Evolutionary conservation across 2,329 filamentous ascomycete genomes (phyloP).

Genomic region (Fusarium lyarnte): DNA sequence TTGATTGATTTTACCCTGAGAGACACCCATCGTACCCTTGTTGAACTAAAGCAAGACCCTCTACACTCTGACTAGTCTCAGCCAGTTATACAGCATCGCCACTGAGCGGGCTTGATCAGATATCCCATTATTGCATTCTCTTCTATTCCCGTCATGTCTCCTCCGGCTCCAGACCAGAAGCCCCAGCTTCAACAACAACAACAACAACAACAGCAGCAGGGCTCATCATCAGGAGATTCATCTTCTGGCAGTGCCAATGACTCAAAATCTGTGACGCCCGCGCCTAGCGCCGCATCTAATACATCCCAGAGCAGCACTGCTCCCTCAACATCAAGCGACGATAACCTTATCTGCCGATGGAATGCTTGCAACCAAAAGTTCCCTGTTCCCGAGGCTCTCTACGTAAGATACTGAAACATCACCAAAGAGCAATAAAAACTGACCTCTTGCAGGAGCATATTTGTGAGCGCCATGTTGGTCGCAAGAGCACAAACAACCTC

Average conservation of each 20-base stretch:
- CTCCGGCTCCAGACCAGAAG: conserved; percentile 44
- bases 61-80: conserved; percentile 20
- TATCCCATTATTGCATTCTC: conserved; percentile 15
- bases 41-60: conserved; percentile 13
- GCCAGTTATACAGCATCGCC: conserved; percentile 1
- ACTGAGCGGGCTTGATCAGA: conserved; percentile 33
- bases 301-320: conserved; percentile 55
- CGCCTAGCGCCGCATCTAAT: conserved; percentile 59
- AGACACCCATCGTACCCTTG: background rate
- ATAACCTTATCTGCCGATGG: conserved; percentile 70
- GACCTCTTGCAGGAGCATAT: conserved; percentile 82
- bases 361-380: conserved; percentile 68
- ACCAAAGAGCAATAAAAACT: background rate
- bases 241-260: conserved; percentile 54
- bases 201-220: conserved; percentile 32
- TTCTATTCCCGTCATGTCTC: conserved; percentile 44
- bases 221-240: conserved; percentile 36
- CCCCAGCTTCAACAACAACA: conserved; percentile 37
- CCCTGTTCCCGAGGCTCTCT: conserved; percentile 65
- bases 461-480: conserved; percentile 96
- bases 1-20: background rate
- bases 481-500: conserved; percentile 99
- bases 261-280: conserved; percentile 64
- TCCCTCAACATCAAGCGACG: conserved; percentile 55
- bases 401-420: conserved; percentile 56